Conservation (phyloP, 2,329 filamentous ascomycete genomes). For the Beauveria medogensis region DNA sequence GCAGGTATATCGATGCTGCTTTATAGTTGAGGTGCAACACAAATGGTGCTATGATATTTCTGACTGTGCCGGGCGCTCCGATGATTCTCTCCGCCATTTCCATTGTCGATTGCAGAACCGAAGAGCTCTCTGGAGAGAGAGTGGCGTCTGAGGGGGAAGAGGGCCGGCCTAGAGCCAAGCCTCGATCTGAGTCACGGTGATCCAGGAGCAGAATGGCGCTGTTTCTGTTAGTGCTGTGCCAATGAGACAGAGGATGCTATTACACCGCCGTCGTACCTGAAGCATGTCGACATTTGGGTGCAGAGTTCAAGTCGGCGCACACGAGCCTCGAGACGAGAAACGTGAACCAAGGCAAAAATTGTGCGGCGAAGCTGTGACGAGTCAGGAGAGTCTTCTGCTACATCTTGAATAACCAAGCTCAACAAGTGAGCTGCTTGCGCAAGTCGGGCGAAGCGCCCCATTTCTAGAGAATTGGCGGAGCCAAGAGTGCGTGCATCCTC, state of each 20-base stretch:
- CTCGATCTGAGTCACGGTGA: not conserved
- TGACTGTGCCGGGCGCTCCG: not conserved
- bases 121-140: not conserved
- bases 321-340: conserved; percentile 11
- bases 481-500: conserved; percentile 6
- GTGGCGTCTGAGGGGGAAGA: not conserved
- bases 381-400: not conserved
- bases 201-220: conserved; percentile 7
- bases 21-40: conserved; percentile 7
- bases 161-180: not conserved
- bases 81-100: conserved; percentile 2
- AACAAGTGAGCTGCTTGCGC: conserved; percentile 15
- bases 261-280: conserved; percentile 7
- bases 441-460: conserved; percentile 14
- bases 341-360: conserved; percentile 11
- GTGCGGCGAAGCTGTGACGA: conserved; percentile 13
- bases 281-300: conserved; percentile 15
- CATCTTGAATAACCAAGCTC: conserved; percentile 12
- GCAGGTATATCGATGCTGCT: conserved; percentile 1
- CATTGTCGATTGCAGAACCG: not conserved
- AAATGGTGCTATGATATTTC: not conserved
- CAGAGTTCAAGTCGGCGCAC: conserved; percentile 12
- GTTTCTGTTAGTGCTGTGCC: not conserved
- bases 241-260: not conserved
- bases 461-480: conserved; percentile 9